phyloP scores from a whole-genome alignment of 768 basidiomycete genomes.

The Kwoniella europaea region DNA sequence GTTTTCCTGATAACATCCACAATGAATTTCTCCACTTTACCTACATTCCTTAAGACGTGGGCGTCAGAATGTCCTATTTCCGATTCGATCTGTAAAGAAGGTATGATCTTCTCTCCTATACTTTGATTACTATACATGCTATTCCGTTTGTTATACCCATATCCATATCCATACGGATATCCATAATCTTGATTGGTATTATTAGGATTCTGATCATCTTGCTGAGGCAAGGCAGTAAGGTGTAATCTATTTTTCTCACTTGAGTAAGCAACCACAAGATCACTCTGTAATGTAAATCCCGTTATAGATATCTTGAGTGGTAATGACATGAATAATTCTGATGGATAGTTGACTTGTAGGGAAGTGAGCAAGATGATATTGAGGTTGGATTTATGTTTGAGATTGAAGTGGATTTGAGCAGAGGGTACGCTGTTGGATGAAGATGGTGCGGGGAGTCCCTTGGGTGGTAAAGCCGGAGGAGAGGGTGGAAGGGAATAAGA shows the following conservation, averaged over 20 bases:
- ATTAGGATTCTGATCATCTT: constrained; percentile 58
- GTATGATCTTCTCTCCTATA: constrained; percentile 74
- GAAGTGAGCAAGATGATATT: constrained; percentile 88
- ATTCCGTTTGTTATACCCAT: background rate
- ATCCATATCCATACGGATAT: background rate
- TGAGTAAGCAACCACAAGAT: constrained; percentile 89
- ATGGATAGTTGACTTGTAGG: constrained; percentile 94
- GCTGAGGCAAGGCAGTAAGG: constrained; percentile 75
- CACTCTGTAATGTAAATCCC: constrained; percentile 81
- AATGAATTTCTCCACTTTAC: constrained; percentile 90
- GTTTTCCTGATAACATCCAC: constrained; percentile 98
- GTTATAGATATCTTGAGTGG: constrained; percentile 93
- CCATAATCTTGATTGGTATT: background rate
- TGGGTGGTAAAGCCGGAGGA: constrained; percentile 36
- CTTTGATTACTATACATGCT: constrained; percentile 18
- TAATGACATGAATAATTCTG: constrained; percentile 92
- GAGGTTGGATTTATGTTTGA: constrained; percentile 85
- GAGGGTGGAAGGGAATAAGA: constrained; percentile 27
- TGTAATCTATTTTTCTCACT: constrained; percentile 80
- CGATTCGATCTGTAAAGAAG: constrained; percentile 87
- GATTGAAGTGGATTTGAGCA: constrained; percentile 83
- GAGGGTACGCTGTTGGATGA: constrained; percentile 63
- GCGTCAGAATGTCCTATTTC: constrained; percentile 92
- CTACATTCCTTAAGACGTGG: constrained; percentile 81
- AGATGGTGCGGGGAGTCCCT: constrained; percentile 10